These are phyloP conservation scores for Mucor indicus DNA, from an alignment of 371 early-diverging fungal species.

Conservation along the genomic window DNA sequence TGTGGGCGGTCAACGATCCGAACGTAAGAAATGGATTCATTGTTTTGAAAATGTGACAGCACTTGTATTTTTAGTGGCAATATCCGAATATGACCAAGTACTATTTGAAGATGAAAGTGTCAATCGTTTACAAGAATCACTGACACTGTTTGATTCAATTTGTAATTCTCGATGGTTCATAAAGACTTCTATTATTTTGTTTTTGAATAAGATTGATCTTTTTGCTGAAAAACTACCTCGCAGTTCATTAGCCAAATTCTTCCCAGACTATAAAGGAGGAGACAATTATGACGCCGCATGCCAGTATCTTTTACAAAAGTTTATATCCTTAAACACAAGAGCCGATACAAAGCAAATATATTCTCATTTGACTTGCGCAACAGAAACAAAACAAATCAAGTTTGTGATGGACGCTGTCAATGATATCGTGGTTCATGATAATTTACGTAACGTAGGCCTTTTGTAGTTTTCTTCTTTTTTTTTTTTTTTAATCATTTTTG, in stretches of 20 bases:
- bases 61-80: constrained; percentile 90
- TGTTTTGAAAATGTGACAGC: constrained; percentile 95
- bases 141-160: constrained; percentile 74
- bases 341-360: constrained; percentile 45
- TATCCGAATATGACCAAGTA: constrained; percentile 92
- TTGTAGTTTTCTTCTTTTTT: constrained; percentile 29
- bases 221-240: constrained; percentile 68
- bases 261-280: constrained; percentile 71
- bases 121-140: constrained; percentile 63
- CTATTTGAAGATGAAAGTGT: constrained; percentile 90
- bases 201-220: constrained; percentile 83
- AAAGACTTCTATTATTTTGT: constrained; percentile 78
- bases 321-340: constrained; percentile 39
- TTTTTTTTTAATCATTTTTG: background rate
- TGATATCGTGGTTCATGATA: constrained; percentile 69
- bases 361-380: constrained; percentile 59
- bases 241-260: constrained; percentile 64
- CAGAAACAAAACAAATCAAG: constrained; percentile 73
- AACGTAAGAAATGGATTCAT: constrained; percentile 95
- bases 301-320: constrained; percentile 42
- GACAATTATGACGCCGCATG: constrained; percentile 64
- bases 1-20: constrained; percentile 91
- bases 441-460: constrained; percentile 62
- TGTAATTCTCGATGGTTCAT: constrained; percentile 79
- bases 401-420: constrained; percentile 75